These are phyloP conservation scores for Talaromyces nanjingensis DNA, from an alignment of 495 filamentous ascomycete species.

Conservation along the genomic window DNA sequence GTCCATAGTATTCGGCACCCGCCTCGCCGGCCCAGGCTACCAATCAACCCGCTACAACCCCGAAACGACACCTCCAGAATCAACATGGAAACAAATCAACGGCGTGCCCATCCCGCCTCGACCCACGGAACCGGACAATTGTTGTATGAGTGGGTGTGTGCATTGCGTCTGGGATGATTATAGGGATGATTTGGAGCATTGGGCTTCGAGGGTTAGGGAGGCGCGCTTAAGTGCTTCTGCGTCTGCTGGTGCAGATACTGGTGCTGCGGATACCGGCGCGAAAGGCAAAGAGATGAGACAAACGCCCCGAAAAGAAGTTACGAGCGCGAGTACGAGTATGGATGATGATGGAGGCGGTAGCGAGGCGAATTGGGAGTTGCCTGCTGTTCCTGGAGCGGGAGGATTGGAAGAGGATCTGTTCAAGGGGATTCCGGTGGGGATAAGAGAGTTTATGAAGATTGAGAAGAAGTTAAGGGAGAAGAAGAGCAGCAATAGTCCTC, in stretches of 20 bases:
- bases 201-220: constrained; percentile 54
- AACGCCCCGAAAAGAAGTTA: constrained; percentile 30
- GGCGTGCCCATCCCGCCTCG: constrained; percentile 76
- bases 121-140: constrained; percentile 91
- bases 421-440: constrained; percentile 80
- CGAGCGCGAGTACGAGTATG: constrained; percentile 48
- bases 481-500: constrained; percentile 32
- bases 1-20: constrained; percentile 69
- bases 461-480: constrained; percentile 86
- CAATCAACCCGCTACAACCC: constrained; percentile 53
- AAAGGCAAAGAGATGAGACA: constrained; percentile 27
- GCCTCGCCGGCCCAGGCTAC: constrained; percentile 62
- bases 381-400: constrained; percentile 19
- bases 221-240: constrained; percentile 37
- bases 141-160: constrained; percentile 97
- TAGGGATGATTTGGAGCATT: constrained; percentile 85
- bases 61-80: constrained; percentile 32
- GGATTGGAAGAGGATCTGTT: constrained; percentile 56
- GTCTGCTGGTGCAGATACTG: not conserved
- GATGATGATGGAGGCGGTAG: constrained; percentile 79
- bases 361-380: constrained; percentile 54
- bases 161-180: constrained; percentile 95
- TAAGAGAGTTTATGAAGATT: constrained; percentile 93
- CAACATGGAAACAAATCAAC: constrained; percentile 55
- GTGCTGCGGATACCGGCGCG: not conserved